These are phyloP conservation scores for Tetracladium maxilliforme DNA, from an alignment of 2,329 filamentous ascomycete species.

Conservation along the genomic window DNA sequence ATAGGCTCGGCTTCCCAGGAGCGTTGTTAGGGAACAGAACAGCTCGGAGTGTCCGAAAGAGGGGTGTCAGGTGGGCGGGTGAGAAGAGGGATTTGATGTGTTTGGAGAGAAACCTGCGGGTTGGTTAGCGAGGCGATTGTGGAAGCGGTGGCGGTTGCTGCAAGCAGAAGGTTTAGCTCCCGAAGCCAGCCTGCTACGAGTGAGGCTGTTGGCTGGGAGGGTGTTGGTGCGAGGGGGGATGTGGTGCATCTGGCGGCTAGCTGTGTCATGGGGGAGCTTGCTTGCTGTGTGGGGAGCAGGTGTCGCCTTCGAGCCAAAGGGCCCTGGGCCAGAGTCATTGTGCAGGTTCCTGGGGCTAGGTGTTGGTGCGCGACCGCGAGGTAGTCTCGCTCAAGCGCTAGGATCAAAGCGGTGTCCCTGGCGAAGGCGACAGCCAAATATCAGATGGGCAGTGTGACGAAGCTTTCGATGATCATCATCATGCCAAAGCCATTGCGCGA, in stretches of 20 bases:
- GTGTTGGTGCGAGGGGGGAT: conserved; percentile 1
- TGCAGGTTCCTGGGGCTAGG: no score
- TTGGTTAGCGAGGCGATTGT: conserved; percentile 1
- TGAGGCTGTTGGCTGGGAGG: conserved; percentile 1
- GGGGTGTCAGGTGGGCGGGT: conserved; percentile 1
- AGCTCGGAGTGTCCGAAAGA: conserved; percentile 54
- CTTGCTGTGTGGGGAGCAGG: no score
- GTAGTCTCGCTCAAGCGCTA: conserved; percentile 1
- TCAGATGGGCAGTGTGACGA: conserved; percentile 41
- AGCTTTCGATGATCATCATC: conserved; percentile 16
- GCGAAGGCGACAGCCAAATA: no score
- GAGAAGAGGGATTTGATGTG: conserved; percentile 1
- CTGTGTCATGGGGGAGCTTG: no score
- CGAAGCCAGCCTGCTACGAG: no score
- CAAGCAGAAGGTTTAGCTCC: no score
- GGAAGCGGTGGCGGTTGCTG: not conserved
- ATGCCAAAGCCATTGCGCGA: no score
- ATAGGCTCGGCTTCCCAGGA: conserved; percentile 46
- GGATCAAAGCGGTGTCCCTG: no score
- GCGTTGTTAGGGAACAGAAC: conserved; percentile 79
- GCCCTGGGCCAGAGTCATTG: no score
- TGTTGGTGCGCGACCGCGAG: not conserved
- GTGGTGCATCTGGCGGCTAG: conserved; percentile 1
- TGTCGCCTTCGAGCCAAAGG: no score
- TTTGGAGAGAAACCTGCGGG: not conserved